Evolutionary conservation across 768 basidiomycete genomes (phyloP).

Genomic region (Mycena crocata): DNA sequence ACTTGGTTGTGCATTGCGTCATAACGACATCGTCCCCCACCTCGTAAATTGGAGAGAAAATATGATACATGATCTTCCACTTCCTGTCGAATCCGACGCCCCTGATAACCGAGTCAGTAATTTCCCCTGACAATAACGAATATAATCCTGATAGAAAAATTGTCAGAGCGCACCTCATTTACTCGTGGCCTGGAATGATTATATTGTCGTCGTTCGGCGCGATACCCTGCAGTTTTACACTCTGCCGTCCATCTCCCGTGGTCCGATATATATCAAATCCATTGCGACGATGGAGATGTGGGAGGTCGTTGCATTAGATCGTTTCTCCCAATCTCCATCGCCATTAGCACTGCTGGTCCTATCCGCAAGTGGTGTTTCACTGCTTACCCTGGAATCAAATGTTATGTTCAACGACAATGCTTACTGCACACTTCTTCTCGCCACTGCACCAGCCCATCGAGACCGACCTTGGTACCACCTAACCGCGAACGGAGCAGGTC

Average conservation of each 20-base stretch:
- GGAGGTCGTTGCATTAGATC: background rate
- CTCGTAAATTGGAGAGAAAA: background rate
- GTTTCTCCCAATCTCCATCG: background rate
- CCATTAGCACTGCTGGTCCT: background rate
- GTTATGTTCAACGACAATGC: background rate
- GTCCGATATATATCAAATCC: background rate
- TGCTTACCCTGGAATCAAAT: background rate
- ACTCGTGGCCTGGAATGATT: background rate
- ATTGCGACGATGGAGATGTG: background rate
- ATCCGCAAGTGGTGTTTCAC: background rate
- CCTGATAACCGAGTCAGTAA: background rate
- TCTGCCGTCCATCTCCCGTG: background rate
- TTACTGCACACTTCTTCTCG: background rate
- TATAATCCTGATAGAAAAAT: too few species aligned
- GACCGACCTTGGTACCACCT: background rate
- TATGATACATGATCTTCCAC: background rate
- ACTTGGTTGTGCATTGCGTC: slow-evolving; percentile 5
- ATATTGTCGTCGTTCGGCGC: background rate
- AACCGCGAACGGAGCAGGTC: background rate
- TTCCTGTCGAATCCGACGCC: background rate
- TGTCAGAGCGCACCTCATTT: background rate
- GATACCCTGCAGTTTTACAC: background rate
- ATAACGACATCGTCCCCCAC: background rate
- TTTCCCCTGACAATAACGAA: background rate
- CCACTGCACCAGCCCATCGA: background rate